phyloP scores from a whole-genome alignment of 805 yeast genomes.

The Vanderwaltozyma polyspora region DNA sequence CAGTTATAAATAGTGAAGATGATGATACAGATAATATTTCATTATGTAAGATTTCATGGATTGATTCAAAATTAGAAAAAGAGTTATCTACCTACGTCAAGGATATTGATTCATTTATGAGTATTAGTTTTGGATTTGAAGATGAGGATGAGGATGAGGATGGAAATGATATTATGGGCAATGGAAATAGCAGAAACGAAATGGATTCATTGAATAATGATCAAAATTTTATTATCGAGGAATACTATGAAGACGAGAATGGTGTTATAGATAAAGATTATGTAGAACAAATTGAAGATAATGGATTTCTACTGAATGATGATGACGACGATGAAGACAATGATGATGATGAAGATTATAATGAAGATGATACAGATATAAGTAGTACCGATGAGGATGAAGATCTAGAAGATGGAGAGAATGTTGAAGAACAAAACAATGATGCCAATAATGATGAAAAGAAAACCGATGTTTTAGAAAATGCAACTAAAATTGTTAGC shows the following conservation, averaged over 20 bases:
- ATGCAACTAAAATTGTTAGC: background rate
- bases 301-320: no score
- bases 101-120: conserved; percentile 24
- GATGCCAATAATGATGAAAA: conserved; percentile 2
- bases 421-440: conserved; percentile 1
- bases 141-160: conserved; percentile 24
- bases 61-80: conserved; percentile 9
- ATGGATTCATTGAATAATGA: conserved; percentile 3
- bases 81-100: conserved; percentile 16
- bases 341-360: conserved; percentile 6
- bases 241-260: conserved; percentile 10
- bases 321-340: conserved; percentile 5
- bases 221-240: conserved; percentile 12
- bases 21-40: conserved; percentile 19
- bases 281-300: conserved; percentile 7
- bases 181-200: conserved; percentile 9
- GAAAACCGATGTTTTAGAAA: conserved; percentile 1
- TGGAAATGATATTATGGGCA: conserved; percentile 11
- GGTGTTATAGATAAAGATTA: conserved; percentile 8
- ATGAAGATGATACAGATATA: conserved; percentile 7
- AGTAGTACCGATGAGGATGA: conserved; percentile 10
- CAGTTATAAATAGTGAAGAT: background rate
- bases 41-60: conserved; percentile 21
- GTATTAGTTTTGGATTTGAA: conserved; percentile 23
- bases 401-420: conserved; percentile 4